phyloP scores from a whole-genome alignment of 1,139 yeast genomes.

The Meyerozyma guilliermondii region DNA sequence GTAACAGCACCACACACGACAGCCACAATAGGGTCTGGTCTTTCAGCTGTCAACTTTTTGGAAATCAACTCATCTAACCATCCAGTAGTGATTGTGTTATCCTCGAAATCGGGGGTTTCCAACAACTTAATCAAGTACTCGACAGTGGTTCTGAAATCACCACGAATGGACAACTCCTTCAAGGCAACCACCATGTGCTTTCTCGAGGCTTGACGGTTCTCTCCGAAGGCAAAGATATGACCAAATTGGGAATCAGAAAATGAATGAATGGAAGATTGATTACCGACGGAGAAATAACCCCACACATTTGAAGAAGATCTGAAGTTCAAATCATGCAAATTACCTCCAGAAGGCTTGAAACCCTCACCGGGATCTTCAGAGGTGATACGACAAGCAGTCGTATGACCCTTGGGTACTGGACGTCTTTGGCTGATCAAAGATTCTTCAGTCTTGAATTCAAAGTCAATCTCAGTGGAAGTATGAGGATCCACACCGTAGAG shows the following conservation, averaged over 20 bases:
- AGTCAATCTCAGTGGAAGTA: constrained; percentile 84
- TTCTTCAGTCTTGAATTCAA: constrained; percentile 72
- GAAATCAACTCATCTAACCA: constrained; percentile 97
- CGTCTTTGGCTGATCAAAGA: constrained; percentile 77
- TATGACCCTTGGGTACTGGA: constrained; percentile 95
- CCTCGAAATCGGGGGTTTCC: constrained; percentile 95
- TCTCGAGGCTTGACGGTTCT: constrained; percentile 95
- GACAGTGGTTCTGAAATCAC: constrained; percentile 97
- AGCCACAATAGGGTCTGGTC: constrained; percentile 88
- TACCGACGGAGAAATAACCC: constrained; percentile 98
- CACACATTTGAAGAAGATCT: constrained; percentile 96
- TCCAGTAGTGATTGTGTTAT: constrained; percentile 94
- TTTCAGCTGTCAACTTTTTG: constrained; percentile 89
- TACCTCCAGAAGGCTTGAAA: constrained; percentile 97
- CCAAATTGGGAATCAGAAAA: constrained; percentile 98
- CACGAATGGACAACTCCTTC: constrained; percentile 93
- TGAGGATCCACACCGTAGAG: constrained; percentile 96
- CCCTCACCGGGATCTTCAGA: constrained; percentile 99
- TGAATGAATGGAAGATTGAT: constrained; percentile 95
- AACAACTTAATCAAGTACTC: constrained; percentile 91
- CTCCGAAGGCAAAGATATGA: constrained; percentile 98
- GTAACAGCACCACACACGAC: constrained; percentile 97
- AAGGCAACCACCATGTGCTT: constrained; percentile 98
- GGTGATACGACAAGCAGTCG: constrained; percentile 98
- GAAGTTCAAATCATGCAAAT: constrained; percentile 91